Conservation (phyloP, 2,329 filamentous ascomycete genomes). For the Fusarium verticillioides region DNA sequence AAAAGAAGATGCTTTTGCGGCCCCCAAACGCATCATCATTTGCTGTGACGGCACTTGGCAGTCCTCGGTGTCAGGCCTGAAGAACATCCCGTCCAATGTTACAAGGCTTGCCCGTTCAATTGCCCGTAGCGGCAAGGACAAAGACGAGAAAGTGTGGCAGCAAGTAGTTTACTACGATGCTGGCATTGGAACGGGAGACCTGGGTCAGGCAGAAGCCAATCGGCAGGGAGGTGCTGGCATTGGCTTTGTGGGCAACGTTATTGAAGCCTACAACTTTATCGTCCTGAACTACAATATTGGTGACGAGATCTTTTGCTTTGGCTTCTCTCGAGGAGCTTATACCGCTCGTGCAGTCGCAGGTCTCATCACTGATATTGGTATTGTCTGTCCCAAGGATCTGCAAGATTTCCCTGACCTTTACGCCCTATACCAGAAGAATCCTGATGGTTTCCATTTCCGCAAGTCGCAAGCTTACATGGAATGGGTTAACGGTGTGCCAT, state of each 20-base stretch:
- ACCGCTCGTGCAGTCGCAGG: conserved; percentile 51
- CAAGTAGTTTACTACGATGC: conserved; percentile 53
- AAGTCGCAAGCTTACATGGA: conserved; percentile 39
- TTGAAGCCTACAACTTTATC: conserved; percentile 52
- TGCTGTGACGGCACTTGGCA: conserved; percentile 55
- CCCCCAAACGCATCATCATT: conserved; percentile 45
- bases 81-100: conserved; percentile 48
- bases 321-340: conserved; percentile 52
- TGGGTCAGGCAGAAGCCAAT: conserved; percentile 27
- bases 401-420: conserved; percentile 44
- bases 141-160: conserved; percentile 45
- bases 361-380: conserved; percentile 44
- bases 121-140: conserved; percentile 37
- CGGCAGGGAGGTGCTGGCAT: conserved; percentile 41
- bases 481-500: conserved; percentile 39
- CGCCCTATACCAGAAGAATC: conserved; percentile 40
- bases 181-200: conserved; percentile 46
- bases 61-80: conserved; percentile 39
- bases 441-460: conserved; percentile 33
- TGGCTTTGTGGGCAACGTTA: conserved; percentile 47
- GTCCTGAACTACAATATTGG: conserved; percentile 48
- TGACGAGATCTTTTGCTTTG: conserved; percentile 50
- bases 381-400: conserved; percentile 41
- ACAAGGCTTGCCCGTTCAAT: conserved; percentile 48
- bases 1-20: conserved; percentile 14